Conservation (phyloP, 225 moss, liverwort and hornwort species). For the Bryum argenteum region DNA sequence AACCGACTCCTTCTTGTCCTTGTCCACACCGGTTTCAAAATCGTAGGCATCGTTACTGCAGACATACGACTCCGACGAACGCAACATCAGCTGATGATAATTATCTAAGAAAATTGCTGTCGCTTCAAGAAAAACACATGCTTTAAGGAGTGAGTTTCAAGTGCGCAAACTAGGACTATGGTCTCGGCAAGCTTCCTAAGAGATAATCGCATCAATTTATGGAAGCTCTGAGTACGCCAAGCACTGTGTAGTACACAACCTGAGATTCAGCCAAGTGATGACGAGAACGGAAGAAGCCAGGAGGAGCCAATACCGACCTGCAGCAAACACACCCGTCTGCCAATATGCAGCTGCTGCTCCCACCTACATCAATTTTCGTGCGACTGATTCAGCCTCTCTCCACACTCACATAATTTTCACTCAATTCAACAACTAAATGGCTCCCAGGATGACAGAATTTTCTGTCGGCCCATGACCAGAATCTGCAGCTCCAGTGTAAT, state of each 20-base stretch:
- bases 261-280: constrained; percentile 96
- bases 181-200: not conserved
- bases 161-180: too few relatives aligned
- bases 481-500: too few relatives aligned
- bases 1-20: constrained; percentile 80
- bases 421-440: not conserved
- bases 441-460: too few relatives aligned
- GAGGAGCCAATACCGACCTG: constrained; percentile 77
- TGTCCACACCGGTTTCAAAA: constrained; percentile 82
- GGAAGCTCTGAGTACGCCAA: not conserved
- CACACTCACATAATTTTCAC: not conserved
- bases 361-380: constrained; percentile 47
- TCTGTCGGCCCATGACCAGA: too few relatives aligned
- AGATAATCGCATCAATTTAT: not conserved
- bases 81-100: not conserved
- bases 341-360: constrained; percentile 82
- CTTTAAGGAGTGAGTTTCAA: too few relatives aligned
- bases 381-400: not conserved
- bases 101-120: too few relatives aligned
- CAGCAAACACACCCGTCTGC: constrained; percentile 59
- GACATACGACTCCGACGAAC: not conserved
- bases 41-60: constrained; percentile 96
- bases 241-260: constrained; percentile 41
- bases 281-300: constrained; percentile 80
- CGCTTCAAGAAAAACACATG: too few relatives aligned